phyloP scores from a whole-genome alignment of 768 basidiomycete species.

The Phlebiopsis flavidoalba region DNA sequence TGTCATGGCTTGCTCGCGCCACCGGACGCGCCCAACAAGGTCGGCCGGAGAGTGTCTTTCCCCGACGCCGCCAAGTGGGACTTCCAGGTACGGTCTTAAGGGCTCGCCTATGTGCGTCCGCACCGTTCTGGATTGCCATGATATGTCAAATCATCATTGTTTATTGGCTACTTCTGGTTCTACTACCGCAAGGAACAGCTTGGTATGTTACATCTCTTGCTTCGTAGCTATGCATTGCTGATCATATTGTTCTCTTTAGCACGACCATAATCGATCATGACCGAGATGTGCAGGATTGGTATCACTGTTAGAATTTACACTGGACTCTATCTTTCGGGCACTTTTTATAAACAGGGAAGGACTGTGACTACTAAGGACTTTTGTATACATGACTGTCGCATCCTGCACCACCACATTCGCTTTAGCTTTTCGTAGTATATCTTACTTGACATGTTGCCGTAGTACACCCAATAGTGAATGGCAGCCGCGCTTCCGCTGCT shows the following conservation, averaged over 20 bases:
- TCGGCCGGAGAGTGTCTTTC: constrained; percentile 91
- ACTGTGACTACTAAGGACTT: constrained; percentile 24
- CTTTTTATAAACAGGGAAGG: constrained; percentile 17
- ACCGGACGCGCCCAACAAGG: constrained; percentile 85
- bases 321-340: constrained; percentile 25
- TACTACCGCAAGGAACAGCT: constrained; percentile 97
- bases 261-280: constrained; percentile 32
- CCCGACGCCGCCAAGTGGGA: constrained; percentile 92
- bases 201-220: constrained; percentile 37
- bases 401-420: constrained; percentile 20
- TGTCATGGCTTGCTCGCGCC: constrained; percentile 89
- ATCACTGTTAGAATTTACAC: constrained; percentile 16
- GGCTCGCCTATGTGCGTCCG: constrained; percentile 81
- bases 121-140: constrained; percentile 86
- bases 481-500: constrained; percentile 3
- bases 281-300: constrained; percentile 4
- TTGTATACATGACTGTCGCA: constrained; percentile 20
- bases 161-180: constrained; percentile 93
- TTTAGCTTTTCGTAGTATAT: constrained; percentile 13
- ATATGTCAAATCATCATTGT: constrained; percentile 81
- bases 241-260: constrained; percentile 17
- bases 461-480: constrained; percentile 10
- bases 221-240: background rate
- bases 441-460: constrained; percentile 11
- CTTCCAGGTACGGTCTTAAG: constrained; percentile 61